Base-by-base conservation (phyloP, 2,329 filamentous ascomycete species). In the Ophiocordyceps australis region DNA sequence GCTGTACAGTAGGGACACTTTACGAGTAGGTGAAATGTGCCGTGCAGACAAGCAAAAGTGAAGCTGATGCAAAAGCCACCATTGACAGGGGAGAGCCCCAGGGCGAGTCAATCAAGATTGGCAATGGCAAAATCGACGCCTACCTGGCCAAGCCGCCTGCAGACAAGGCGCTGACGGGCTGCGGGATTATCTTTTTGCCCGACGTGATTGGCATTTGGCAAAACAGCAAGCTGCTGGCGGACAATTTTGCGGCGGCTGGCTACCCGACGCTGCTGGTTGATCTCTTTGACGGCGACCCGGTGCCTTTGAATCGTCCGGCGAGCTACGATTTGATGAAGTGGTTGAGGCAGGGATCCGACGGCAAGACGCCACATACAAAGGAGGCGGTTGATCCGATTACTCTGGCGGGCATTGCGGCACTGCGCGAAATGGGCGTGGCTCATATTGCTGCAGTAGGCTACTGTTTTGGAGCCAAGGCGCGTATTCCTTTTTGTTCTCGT, bases 401-500 rank as follows among this genome's bases (percentile, higher is more conserved):
- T 17, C 34, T 42, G 14, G 38, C 42, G 18, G 42, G 38, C 18
- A 45, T 77, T 40, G 64, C 67, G 43, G 58, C 66, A 28, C 43
- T 82, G 27, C 62, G 45, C 27, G 49, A 50, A n/a, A 45, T 58
- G 19, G 62, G 63, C n/a, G 47, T 62, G 13, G 54, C 54, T 26
- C 59, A 53, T 28, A 50, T 77, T 28, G 68, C 55, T 4, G 60
- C 55, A 3, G 62, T 65, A 0, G 72, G 71, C 4, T 76, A 75
- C 46, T 76, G 72, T 45, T 75, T 70, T 38, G 72, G 73, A 2
- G 70, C 64, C 11, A 65, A 64, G 70, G 29, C 65, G 57, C 40
- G 47, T 64, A 25, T 14, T 5, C n/a, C n/a, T n/a, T n/a, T n/a
- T n/a, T n/a, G n/a, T n/a, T n/a, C n/a, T n/a, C n/a, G n/a, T n/a